Evolutionary conservation across 192 early-diverging fungal species (phyloP).

Genomic region (Linderina pennispora): DNA sequence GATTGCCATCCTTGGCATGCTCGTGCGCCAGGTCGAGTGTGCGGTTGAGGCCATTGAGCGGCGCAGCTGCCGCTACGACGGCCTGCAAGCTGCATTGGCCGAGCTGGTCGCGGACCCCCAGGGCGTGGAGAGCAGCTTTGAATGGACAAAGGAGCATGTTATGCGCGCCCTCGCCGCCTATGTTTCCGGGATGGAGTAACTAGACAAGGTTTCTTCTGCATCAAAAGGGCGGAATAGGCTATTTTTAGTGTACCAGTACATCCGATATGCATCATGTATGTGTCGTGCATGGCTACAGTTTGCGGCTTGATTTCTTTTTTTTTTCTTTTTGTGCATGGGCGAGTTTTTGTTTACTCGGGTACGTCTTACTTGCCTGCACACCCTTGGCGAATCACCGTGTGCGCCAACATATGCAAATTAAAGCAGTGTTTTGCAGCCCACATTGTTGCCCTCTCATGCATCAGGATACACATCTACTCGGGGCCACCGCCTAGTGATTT

Average conservation of each 20-base stretch:
- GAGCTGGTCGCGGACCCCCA: conserved; percentile 12
- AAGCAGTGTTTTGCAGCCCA: too few relatives aligned
- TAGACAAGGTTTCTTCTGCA: neutral
- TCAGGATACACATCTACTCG: too few relatives aligned
- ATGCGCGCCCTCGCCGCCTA: conserved; percentile 28
- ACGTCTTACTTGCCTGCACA: too few relatives aligned
- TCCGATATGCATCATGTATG: neutral
- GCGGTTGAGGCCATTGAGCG: conserved; percentile 25
- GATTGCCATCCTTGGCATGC: conserved; percentile 31
- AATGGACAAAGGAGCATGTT: conserved; percentile 37
- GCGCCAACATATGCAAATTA: too few relatives aligned
- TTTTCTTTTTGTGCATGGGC: conserved; percentile 2
- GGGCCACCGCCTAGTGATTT: too few relatives aligned
- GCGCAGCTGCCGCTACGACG: conserved; percentile 4
- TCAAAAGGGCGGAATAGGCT: too few relatives aligned
- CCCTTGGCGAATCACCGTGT: too few relatives aligned
- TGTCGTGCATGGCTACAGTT: too few relatives aligned
- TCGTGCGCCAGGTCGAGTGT: conserved; percentile 36
- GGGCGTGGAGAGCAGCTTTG: conserved; percentile 9
- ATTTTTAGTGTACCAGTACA: neutral
- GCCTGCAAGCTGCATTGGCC: conserved; percentile 23
- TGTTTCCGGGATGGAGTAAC: conserved; percentile 4
- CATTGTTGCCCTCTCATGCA: too few relatives aligned
- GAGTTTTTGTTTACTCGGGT: too few relatives aligned
- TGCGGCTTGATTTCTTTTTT: conserved; percentile 3